A percentile compares a stretch with the other conserved stretches of the same genome.
phyloP scores from a whole-genome alignment of 2,329 filamentous ascomycete species.

The Lizonia empirigonia region DNA sequence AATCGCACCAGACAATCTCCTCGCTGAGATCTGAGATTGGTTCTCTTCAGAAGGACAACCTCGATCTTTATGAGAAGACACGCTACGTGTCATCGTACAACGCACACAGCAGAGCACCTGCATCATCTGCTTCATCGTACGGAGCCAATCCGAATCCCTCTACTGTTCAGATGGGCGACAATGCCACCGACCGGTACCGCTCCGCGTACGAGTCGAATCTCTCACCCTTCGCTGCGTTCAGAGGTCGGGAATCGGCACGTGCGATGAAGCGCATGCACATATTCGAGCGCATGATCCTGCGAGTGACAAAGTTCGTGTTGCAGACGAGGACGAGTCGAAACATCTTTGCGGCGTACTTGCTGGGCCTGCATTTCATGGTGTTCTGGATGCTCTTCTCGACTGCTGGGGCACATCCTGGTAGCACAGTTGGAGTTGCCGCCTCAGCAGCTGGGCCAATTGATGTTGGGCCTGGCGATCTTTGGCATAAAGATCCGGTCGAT shows the following conservation, averaged over 20 bases:
- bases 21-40: conserved; percentile 89
- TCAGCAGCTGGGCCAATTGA: conserved; percentile 39
- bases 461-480: conserved; percentile 22
- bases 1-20: conserved; percentile 79
- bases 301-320: conserved; percentile 86
- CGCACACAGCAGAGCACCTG: conserved; percentile 69
- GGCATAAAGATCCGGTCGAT: conserved; percentile 8
- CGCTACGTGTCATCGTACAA: conserved; percentile 95
- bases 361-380: conserved; percentile 85
- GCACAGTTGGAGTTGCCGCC: conserved; percentile 33
- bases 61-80: conserved; percentile 96
- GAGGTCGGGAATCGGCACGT: conserved; percentile 87
- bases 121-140: conserved; percentile 63
- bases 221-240: conserved; percentile 93
- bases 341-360: conserved; percentile 88
- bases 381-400: conserved; percentile 88
- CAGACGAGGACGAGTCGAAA: conserved; percentile 90
- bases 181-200: conserved; percentile 74
- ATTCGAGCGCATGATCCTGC: conserved; percentile 88
- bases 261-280: conserved; percentile 93
- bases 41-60: conserved; percentile 92
- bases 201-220: conserved; percentile 94
- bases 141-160: conserved; percentile 77
- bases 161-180: conserved; percentile 62
- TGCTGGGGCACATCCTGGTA: conserved; percentile 53